These are phyloP conservation scores for Euryodendron excelsum DNA, from an alignment of 148 eudicot genomes.

Conservation along the genomic window DNA sequence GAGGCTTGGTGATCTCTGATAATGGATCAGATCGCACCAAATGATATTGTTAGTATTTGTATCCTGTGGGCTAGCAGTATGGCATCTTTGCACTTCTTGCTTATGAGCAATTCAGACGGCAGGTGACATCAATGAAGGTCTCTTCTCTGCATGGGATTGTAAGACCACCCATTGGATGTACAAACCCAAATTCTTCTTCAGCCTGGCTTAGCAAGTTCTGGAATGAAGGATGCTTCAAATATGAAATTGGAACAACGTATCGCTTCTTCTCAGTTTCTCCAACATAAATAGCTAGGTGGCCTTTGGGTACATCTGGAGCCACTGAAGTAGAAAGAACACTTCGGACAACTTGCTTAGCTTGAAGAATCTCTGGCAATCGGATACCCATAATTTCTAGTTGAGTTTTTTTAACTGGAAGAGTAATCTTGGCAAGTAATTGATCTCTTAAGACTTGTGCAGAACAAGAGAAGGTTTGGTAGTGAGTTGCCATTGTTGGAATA, in stretches of 20 bases:
- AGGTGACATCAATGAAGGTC: constrained; percentile 1
- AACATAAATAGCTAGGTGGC: constrained; percentile 51
- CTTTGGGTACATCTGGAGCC: constrained; percentile 42
- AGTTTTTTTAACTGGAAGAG: background rate
- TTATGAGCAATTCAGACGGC: background rate
- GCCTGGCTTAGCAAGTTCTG: constrained; percentile 23
- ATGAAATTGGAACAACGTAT: constrained; percentile 26
- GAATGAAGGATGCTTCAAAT: constrained; percentile 23
- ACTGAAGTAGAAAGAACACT: background rate
- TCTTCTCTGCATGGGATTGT: constrained; percentile 24
- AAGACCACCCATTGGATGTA: constrained; percentile 51
- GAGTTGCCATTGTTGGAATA: background rate
- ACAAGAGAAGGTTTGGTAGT: no score
- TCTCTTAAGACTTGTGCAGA: background rate
- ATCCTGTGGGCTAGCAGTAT: background rate
- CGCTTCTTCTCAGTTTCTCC: constrained; percentile 32
- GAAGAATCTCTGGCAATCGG: background rate
- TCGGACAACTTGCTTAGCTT: background rate
- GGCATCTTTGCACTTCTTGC: background rate
- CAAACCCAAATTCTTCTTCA: constrained; percentile 48
- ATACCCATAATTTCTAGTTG: background rate
- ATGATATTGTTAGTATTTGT: background rate
- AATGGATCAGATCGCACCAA: no score
- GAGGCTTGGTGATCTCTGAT: no score
- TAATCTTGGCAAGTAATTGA: background rate